phyloP scores from a whole-genome alignment of 441 rosid species.

The Bocquillonia castaneifolia region DNA sequence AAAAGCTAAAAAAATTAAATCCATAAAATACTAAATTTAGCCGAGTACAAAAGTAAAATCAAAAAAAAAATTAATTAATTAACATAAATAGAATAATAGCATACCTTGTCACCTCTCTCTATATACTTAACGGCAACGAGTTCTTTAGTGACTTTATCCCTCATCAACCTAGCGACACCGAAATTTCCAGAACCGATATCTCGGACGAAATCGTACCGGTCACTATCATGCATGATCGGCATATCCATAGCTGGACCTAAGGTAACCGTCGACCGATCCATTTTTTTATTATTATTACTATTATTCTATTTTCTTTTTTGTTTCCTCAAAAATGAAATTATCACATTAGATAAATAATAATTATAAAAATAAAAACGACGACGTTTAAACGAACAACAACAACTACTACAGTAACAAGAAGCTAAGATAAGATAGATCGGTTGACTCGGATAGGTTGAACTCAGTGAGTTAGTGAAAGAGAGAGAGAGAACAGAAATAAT shows the following conservation, averaged over 20 bases:
- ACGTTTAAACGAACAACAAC: too few relatives aligned
- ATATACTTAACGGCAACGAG: constrained; percentile 96
- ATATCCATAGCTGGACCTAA: constrained; percentile 78
- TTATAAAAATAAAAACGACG: too few relatives aligned
- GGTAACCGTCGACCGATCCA: constrained; percentile 58
- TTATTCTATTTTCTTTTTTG: too few relatives aligned
- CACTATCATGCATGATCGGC: constrained; percentile 98
- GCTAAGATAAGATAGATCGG: too few relatives aligned
- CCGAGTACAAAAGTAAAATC: neutral
- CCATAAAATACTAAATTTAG: constrained; percentile 10
- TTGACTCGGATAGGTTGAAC: too few relatives aligned
- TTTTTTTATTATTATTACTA: too few relatives aligned
- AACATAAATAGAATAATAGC: constrained; percentile 11
- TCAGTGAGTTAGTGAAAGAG: too few relatives aligned
- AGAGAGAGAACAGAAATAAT: too few relatives aligned
- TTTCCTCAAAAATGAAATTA: too few relatives aligned
- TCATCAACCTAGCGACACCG: constrained; percentile 89
- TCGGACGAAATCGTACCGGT: constrained; percentile 81
- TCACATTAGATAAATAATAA: too few relatives aligned
- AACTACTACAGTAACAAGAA: too few relatives aligned
- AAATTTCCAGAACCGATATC: constrained; percentile 96
- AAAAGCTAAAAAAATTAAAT: neutral
- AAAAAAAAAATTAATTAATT: neutral
- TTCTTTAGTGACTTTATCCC: constrained; percentile 70
- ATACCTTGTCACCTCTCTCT: constrained; percentile 98